Evolutionary conservation across 257 asterid genomes (phyloP).

Genomic region (Craterostigma plantagineum): DNA sequence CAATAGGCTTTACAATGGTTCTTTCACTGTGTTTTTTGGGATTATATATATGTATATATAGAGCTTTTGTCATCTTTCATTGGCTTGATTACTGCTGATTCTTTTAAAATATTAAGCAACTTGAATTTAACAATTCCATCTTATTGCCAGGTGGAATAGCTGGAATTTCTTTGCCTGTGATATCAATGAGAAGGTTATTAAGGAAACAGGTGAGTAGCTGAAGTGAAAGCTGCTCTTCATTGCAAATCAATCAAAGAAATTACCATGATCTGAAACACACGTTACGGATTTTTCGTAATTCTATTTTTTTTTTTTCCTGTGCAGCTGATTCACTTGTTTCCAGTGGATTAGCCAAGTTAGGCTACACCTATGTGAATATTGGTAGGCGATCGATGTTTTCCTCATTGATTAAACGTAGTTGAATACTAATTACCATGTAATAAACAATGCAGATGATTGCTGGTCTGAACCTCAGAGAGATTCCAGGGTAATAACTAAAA

Average conservation of each 20-base stretch:
- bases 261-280: neutral
- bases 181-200: slow-evolving; percentile 69
- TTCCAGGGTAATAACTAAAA: slow-evolving; percentile 43
- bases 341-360: slow-evolving; percentile 75
- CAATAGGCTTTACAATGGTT: too few relatives aligned
- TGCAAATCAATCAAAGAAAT: slow-evolving; percentile 1
- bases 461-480: slow-evolving; percentile 57
- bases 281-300: neutral
- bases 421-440: slow-evolving; percentile 13
- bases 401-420: slow-evolving; percentile 5
- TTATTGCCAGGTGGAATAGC: slow-evolving; percentile 51
- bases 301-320: slow-evolving; percentile 7
- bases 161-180: slow-evolving; percentile 92
- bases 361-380: slow-evolving; percentile 60
- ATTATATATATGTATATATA: neutral
- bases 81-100: neutral
- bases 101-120: neutral
- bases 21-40: too few relatives aligned
- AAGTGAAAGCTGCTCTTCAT: slow-evolving; percentile 1
- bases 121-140: neutral
- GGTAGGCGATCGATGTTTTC: slow-evolving; percentile 26
- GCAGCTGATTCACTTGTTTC: slow-evolving; percentile 86
- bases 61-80: neutral
- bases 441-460: slow-evolving; percentile 95
- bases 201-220: slow-evolving; percentile 81